Evolutionary conservation across 371 early-diverging fungal species (phyloP), one percentile per base, ranked within the genome.

Genomic region (Apophysomyces ossiformis): DNA sequence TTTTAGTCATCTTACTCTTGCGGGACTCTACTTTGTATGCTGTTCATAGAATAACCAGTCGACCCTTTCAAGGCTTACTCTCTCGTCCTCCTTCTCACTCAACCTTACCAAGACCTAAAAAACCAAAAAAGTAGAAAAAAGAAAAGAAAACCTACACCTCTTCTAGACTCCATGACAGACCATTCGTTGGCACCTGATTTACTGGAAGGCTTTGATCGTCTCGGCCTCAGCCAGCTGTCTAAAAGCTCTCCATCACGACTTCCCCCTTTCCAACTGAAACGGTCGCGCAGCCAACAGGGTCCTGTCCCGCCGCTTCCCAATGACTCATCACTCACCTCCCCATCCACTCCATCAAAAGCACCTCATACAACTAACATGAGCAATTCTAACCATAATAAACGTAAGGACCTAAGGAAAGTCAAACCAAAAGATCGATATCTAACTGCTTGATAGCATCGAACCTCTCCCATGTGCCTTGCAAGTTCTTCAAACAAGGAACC

Each of bases 401-500:
- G 66, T 65, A 60, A 65, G 65, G 38, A 37, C 7, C 47, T 16
- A 46, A 11, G 36, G 8, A 32, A 63, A 63, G 9, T 35, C 56
- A 50, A 57, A 38, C 57, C 21, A 36, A 64, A 37, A 0, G 4
- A 37, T 36, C 57, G 26, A 15, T 62, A 12, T 21, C 57, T 39
- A 36, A 36, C 56, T 18, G 46, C 37, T 47, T 46, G 7, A 16
- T 65, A 74, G 75, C 71, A n/a, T 70, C 79, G 61, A 79, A 79
- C 37, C 67, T 89, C 35, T 77, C 83, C 45, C 92, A 92, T 69
- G 87, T 92, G 56, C 93, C 93, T 13, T 93, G 93, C 85, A 93
- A 92, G 78, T 93, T 93, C 74, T 92, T 85, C 77, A 89, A 86
- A 69, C 85, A 86, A 47, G 92, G 92, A 37, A 86, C 87, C 47